Base-by-base conservation (phyloP, 768 basidiomycete genomes). In the Rhizopogon salebrosus region DNA sequence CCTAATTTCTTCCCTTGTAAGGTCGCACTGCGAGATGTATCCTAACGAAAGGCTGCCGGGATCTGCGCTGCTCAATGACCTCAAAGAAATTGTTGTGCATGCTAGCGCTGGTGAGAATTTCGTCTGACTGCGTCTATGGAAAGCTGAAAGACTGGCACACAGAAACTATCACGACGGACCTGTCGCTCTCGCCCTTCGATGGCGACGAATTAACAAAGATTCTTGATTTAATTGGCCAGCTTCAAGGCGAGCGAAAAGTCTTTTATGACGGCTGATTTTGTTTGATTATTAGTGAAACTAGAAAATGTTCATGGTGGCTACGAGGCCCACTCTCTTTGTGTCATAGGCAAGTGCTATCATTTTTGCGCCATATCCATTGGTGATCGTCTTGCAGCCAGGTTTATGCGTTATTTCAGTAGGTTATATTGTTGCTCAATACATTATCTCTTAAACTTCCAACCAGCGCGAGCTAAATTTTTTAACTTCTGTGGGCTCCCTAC, bases 401-500 rank as follows among this genome's bases (percentile, higher is more conserved):
- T 78, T 4, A 77, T 80, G 78, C 65, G 62, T 43, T 55, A 70
- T 16, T 76, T 77, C 52, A 60, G 78, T 77, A 59, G 45, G 65
- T 58, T 9, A 23, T 43, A 14, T 9, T n/a, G 10, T 35, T 22
- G 39, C 22, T 34, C 26, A 16, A 1, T 18, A 26, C 41, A 16
- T 22, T 23, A 8, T 14, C 40, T 40, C 18, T n/a, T 27, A 8
- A 11, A 51, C 11, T 22, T 42, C 24, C 9, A 48, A 48, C 14
- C 37, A 63, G 62, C 54, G 6, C 72, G 59, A 65, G 54, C 58
- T 13, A 62, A 71, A 29, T 80, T 79, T 42, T 58, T 72, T 27
- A 72, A 80, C 59, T 76, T 74, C 46, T 66, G 77, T 55, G 79
- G 80, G 3, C 74, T 80, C 58, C 65, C 70, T 3, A 60, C 60